Base-by-base conservation (phyloP, 371 early-diverging fungal species). In the Batkoa obscura region DNA sequence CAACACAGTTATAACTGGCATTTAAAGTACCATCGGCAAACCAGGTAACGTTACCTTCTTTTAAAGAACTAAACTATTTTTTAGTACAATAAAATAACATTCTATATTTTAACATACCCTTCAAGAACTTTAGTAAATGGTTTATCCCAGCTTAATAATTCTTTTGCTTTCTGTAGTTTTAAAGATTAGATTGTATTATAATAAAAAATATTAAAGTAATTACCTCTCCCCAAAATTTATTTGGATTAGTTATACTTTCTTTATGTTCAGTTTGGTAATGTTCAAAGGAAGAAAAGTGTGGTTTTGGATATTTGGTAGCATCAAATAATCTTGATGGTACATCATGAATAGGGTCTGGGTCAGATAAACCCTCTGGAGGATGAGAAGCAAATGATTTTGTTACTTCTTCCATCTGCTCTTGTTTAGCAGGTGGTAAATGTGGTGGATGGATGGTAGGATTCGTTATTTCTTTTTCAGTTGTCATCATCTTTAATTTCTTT, bases 1-100 rank as follows among this genome's bases (percentile, higher is more conserved):
- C 99, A 33, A 98, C 83, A 72, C 94, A 93, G 75, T 97, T 98
- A 75, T 90, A 90, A 39, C 85, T 79, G 12, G 87, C 90, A 68
- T 98, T 98, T 59, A 97, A 68, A 64, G 83, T 72, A 39, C 98
- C 99, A 52, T 87, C 90, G 15, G 76, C 70, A 74, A 96, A 98
- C 94, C 95, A 97, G 53, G 81, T 77, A 49, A 88, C 76, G 62
- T 90, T 78, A 52, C 89, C 92, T 34, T 73, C 68, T 2, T 72
- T 60, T 51, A 92, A 79, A 31, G 43, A 56, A 41, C 56, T 34
- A 41, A 3, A 33, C 0, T 30, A 38, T 2, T 38, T 3, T 35
- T 45, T n/a, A n/a, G n/a, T n/a, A n/a, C n/a, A n/a, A n/a, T n/a
- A 23, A 12, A 2, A 10, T 3, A 37, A 36, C 1, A 47, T 23